Conservation (phyloP, 2,329 filamentous ascomycete genomes). For the Fusarium mangiferae region DNA sequence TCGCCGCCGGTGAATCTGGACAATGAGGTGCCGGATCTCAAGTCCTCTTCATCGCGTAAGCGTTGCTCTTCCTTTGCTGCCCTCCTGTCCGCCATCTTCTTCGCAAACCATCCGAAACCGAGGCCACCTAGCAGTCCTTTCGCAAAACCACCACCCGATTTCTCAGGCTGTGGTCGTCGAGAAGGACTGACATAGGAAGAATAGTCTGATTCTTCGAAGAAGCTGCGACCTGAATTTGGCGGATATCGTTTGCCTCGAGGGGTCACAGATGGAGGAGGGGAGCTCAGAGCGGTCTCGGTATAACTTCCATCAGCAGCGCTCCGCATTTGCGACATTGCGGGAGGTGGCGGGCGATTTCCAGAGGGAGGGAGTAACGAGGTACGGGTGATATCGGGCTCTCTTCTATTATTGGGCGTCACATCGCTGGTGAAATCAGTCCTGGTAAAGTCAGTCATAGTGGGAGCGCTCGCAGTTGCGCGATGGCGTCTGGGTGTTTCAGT, state of each 20-base stretch:
- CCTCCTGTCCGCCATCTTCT: constrained; percentile 69
- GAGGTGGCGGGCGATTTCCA: constrained; percentile 50
- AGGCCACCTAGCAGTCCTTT: constrained; percentile 70
- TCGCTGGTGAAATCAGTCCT: constrained; percentile 48
- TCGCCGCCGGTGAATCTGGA: constrained; percentile 77
- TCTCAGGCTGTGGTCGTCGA: constrained; percentile 60
- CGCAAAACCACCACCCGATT: constrained; percentile 60
- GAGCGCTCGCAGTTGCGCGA: constrained; percentile 51
- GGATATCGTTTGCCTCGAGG: constrained; percentile 60
- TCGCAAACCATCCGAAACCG: constrained; percentile 75
- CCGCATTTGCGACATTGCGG: constrained; percentile 56
- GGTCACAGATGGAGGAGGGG: constrained; percentile 55
- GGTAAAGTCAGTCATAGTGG: constrained; percentile 54
- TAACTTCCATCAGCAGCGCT: constrained; percentile 61
- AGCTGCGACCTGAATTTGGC: constrained; percentile 55
- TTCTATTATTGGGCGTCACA: constrained; percentile 47
- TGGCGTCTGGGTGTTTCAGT: constrained; percentile 68
- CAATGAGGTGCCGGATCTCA: constrained; percentile 68
- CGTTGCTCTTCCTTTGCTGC: constrained; percentile 60
- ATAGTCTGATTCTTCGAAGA: constrained; percentile 64
- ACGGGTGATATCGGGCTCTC: constrained; percentile 43
- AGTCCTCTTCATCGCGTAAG: constrained; percentile 60
- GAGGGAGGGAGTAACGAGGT: constrained; percentile 61
- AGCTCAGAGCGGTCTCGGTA: constrained; percentile 50
- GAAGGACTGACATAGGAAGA: constrained; percentile 73